Percentiles rank a stretch among this genome's conserved stretches.
These are phyloP conservation scores for Coemansia erecta DNA, from an alignment of 192 early-diverging fungal genomes.

Conservation along the genomic window DNA sequence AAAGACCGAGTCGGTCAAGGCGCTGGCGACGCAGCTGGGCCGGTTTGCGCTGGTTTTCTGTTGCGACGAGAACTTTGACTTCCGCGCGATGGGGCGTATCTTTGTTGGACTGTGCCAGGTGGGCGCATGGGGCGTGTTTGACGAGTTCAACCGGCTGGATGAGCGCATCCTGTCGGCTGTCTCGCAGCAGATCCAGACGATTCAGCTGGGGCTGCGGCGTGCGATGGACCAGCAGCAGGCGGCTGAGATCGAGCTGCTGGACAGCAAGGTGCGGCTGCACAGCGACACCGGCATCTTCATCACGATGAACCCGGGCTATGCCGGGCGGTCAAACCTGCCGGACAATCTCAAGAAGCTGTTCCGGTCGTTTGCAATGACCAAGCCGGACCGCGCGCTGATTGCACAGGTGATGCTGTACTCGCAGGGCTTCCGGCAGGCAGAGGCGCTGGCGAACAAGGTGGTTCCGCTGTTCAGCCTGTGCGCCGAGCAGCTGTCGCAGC, in stretches of 20 bases:
- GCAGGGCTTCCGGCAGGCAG: constrained; percentile 97
- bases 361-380: constrained; percentile 98
- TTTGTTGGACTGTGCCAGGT: constrained; percentile 99
- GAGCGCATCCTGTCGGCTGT: constrained; percentile 98
- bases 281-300: constrained; percentile 95
- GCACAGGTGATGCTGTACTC: constrained; percentile 99
- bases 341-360: constrained; percentile 99
- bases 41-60: constrained; percentile 99
- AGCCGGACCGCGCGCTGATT: constrained; percentile 96
- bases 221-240: constrained; percentile 18
- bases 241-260: constrained; percentile 90
- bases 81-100: constrained; percentile 99
- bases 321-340: constrained; percentile 95
- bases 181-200: constrained; percentile 98
- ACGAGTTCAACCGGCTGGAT: constrained; percentile 99
- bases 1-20: constrained; percentile 99
- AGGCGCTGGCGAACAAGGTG: constrained; percentile 89
- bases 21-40: constrained; percentile 91
- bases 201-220: constrained; percentile 87
- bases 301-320: constrained; percentile 99
- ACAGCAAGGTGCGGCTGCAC: constrained; percentile 82
- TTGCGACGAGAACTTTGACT: constrained; percentile 99
- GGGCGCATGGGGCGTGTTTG: constrained; percentile 99
- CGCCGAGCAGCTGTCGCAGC: constrained; percentile 88
- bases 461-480: constrained; percentile 97